Evolutionary conservation across 768 basidiomycete genomes (phyloP), one percentile per base, ranked within the genome.

Genomic region (Lentinula raphanica): DNA sequence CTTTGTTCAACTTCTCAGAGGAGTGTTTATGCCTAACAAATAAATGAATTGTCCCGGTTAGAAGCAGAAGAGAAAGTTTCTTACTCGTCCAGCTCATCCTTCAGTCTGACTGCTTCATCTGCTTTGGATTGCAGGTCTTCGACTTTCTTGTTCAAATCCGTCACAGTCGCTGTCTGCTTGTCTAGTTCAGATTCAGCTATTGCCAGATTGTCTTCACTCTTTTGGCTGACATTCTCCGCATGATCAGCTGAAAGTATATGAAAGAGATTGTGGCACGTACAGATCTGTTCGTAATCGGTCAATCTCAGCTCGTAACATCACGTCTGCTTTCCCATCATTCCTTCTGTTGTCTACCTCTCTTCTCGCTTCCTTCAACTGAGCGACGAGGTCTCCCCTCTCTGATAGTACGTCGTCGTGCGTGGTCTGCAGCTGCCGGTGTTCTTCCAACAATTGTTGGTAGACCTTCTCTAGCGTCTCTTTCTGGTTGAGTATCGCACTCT

Each of bases 1-100:
- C 90, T 77, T 98, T 98, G 65, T 91, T 88, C 40, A 94, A 76
- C 63, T 86, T 91, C 65, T 98, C 97, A 3, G 92, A 90, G 5
- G 93, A 89, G 73, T 98, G 94, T 5, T 88, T 87, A 66, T 93
- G 92, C 67, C 94, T 96, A 59, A 35, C 35, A 15, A 27, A 40
- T 36, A 32, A 44, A 38, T 54, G 19, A 39, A 15, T 32, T 39
- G 19, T 25, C 1, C n/a, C n/a, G 6, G 48, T 48, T 54, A 59
- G 48, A 32, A 17, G 13, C 11, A 6, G 46, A 29, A 56, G 17
- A 29, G 17, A 46, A 25, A 11, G n/a, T n/a, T 11, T 73, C 86
- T 63, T 69, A 95, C 93, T 98, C 97, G 67, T 99, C 97, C 3
- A 98, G 79, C 72, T 95, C 87, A 67, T 98, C 97, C 68, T 94